Evolutionary conservation across 1,139 yeast genomes (phyloP), one percentile per base, ranked within the genome.

Genomic region (Ogataea hybrid): DNA sequence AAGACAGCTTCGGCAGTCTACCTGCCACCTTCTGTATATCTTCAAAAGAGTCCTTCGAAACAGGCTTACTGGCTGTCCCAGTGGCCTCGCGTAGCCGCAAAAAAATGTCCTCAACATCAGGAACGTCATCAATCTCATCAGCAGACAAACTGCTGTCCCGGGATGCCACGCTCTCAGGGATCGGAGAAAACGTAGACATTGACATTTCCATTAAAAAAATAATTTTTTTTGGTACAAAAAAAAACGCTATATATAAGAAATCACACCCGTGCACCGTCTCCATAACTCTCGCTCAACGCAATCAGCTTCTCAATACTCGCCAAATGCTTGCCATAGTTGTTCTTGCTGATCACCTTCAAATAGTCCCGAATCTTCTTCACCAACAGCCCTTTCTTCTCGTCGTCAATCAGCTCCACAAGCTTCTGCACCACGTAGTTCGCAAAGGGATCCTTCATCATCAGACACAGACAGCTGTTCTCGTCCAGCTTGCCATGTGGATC

Each of bases 381-480:
- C 52, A 84, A 69, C 25, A 76, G 59, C 39, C 68, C 73, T 66
- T 81, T 82, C 50, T 87, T 88, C 27, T 73, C 74, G 40, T 85
- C 84, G 47, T 74, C 75, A 7, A 94, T 77, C 3, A 86, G 85
- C 53, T 87, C 96, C 29, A 92, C 89, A 56, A 94, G 74, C 62
- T 92, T 92, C 65, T 92, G 98, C 44, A 92, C 88, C 35, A 92
- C 99, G 61, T 92, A 92, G 64, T 92, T 92, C 16, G 97, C 98
- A 67, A 84, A 94, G 62, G 92, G 98, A 64, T 92, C 98, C 62
- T 88, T 87, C 89, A 94, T 90, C 97, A 92, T 89, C 44, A 82
- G 65, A 12, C 86, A 85, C 52, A 84, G 69, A 11, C 88, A 77
- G 1, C 85, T 75, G 40, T 74, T 76, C 50, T 79, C 84, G 46